Evolutionary conservation across 2,329 filamentous ascomycete genomes (phyloP).

Genomic region (Pseudogymnoascus sp.): DNA sequence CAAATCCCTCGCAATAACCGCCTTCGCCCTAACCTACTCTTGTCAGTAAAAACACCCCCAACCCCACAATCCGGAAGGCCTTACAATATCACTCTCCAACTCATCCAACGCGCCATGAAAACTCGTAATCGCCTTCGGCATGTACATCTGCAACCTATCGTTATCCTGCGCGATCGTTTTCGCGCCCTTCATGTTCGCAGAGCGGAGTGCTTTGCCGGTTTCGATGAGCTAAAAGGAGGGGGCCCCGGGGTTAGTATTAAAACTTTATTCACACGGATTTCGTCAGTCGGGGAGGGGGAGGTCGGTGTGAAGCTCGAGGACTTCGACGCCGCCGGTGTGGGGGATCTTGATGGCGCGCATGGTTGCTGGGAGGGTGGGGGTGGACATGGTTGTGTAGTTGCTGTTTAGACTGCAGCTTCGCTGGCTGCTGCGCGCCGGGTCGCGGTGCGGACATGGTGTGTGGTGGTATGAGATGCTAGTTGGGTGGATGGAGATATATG

Average conservation of each 20-base stretch:
- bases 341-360: slow-evolving; percentile 64
- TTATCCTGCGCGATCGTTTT: slow-evolving; percentile 29
- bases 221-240: slow-evolving; percentile 50
- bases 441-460: neutral
- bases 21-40: slow-evolving; percentile 49
- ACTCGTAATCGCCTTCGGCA: slow-evolving; percentile 25
- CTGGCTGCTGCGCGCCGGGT: neutral
- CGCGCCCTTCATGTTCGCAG: slow-evolving; percentile 40
- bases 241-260: neutral
- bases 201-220: slow-evolving; percentile 49
- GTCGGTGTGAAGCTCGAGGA: slow-evolving; percentile 63
- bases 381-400: slow-evolving; percentile 12
- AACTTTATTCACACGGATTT: neutral
- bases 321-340: slow-evolving; percentile 64
- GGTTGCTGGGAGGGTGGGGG: slow-evolving; percentile 18
- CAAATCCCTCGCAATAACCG: slow-evolving; percentile 48
- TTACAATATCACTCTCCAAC: slow-evolving; percentile 51
- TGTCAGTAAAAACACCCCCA: no score
- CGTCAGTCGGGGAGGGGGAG: slow-evolving; percentile 40
- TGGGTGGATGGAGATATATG: no score
- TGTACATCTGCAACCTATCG: slow-evolving; percentile 19
- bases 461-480: neutral
- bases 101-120: slow-evolving; percentile 48
- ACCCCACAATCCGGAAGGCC: slow-evolving; percentile 14
- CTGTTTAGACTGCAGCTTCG: neutral